Evolutionary conservation across 768 basidiomycete species (phyloP).

Genomic region (Agrocybe praecox): DNA sequence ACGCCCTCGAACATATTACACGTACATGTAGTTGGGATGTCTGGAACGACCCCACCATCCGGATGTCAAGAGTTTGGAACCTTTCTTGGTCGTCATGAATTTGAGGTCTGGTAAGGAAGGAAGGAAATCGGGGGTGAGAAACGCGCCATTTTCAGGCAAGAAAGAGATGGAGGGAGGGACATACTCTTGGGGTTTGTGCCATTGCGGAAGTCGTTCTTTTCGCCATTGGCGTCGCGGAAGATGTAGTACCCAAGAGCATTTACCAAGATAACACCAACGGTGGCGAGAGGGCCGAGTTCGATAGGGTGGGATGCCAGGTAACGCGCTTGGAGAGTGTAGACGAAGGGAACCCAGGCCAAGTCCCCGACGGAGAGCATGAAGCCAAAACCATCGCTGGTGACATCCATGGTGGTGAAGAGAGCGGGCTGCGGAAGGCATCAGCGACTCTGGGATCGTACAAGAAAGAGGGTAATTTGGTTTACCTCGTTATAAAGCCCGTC

Average conservation of each 20-base stretch:
- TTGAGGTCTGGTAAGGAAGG: constrained; percentile 56
- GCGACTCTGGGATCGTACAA: background rate
- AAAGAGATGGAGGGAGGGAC: constrained; percentile 15
- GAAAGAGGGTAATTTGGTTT: constrained; percentile 1
- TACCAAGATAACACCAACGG: constrained; percentile 59
- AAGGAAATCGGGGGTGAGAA: constrained; percentile 6
- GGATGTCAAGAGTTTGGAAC: constrained; percentile 88
- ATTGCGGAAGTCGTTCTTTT: constrained; percentile 95
- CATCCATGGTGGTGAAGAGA: constrained; percentile 95
- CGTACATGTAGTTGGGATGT: constrained; percentile 88
- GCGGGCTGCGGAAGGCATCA: constrained; percentile 56
- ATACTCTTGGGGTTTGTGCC: constrained; percentile 93
- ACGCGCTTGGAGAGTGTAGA: constrained; percentile 90
- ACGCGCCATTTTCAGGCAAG: background rate
- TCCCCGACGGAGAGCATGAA: constrained; percentile 98
- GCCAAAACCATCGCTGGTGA: constrained; percentile 96
- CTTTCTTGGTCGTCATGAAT: constrained; percentile 80
- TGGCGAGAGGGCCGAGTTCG: constrained; percentile 67
- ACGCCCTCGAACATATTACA: no score
- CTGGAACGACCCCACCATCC: constrained; percentile 98
- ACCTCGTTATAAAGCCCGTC: constrained; percentile 94
- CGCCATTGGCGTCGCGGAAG: constrained; percentile 85
- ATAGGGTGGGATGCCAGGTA: constrained; percentile 91
- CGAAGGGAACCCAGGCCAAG: constrained; percentile 92
- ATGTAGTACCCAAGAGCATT: constrained; percentile 86